Evolutionary conservation across 352 stramenopile species (phyloP), one percentile per base, ranked within the genome.

Genomic region (Globisporangium alternatum): DNA sequence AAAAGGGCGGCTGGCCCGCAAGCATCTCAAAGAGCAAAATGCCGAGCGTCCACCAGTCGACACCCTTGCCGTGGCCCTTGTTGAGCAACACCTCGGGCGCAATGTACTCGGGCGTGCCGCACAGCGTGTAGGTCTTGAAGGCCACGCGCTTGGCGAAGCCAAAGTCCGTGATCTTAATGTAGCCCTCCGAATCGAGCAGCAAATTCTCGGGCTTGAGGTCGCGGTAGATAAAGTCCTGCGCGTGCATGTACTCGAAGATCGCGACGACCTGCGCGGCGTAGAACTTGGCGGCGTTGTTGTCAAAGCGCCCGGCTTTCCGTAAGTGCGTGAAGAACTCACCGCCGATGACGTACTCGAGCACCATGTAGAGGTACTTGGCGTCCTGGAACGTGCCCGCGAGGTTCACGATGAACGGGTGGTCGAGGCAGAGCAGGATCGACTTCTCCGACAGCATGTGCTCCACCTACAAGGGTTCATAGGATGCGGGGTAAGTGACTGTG

Each of bases 11-110:
- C 75, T 98, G 94, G 12, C 96, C 96, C 25, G 93, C 93, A 5
- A 99, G 88, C 96, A 99, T 99, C 81, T 99, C 96, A 68, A 97
- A 99, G n/a, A 98, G 88, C 56, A 99, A 76, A 56, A 98, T 98
- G 48, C 96, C 96, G 45, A 99, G 74, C 17, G 96, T 98, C 96
- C 96, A 99, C 93, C 93, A 98, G 70, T 98, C 95, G 13, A 98
- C 93, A 21, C 91, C 95, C 49, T 95, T 95, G 71, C 86, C 86
- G 70, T 96, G 88, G 22, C 88, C 88, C 48, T 95, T 95, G 82
- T 95, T 95, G 13, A 95, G 77, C 67, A 96, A 63, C 49, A 98
- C 91, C 69, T 98, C 93, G 0, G 93, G 91, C 21, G 91, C 91
- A 59, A 97, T 96, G 76, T 98, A 98, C 72, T 97, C 93, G 33